phyloP scores from a whole-genome alignment of 1,139 yeast genomes.

The Fermentozyma sake region DNA sequence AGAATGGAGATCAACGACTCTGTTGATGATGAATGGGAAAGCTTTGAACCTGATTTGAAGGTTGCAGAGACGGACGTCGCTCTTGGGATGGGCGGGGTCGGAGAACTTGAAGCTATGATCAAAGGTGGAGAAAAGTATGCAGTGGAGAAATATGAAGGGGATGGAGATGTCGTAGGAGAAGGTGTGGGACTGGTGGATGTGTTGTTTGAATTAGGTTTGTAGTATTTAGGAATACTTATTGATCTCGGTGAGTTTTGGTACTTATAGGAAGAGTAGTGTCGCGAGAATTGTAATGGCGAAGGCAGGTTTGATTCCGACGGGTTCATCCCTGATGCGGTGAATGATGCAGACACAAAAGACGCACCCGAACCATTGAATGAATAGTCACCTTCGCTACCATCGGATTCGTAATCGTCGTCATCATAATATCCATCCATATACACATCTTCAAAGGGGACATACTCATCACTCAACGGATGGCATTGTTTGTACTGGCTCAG shows the following conservation, averaged over 20 bases:
- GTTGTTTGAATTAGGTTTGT: too few relatives aligned
- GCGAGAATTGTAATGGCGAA: conserved; percentile 1
- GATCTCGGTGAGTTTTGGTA: too few relatives aligned
- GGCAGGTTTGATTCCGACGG: neutral
- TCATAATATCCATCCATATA: conserved; percentile 1
- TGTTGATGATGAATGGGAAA: too few relatives aligned
- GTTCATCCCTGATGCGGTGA: neutral
- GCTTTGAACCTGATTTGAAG: too few relatives aligned
- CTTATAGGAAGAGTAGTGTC: conserved; percentile 1
- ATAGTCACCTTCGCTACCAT: conserved; percentile 7
- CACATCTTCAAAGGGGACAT: conserved; percentile 4
- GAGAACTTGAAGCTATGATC: too few relatives aligned
- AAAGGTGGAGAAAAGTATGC: too few relatives aligned
- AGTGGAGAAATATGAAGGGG: too few relatives aligned
- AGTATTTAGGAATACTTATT: too few relatives aligned
- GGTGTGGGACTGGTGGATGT: conserved; percentile 5
- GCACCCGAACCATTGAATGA: conserved; percentile 4
- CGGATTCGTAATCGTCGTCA: conserved; percentile 4
- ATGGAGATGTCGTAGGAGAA: too few relatives aligned
- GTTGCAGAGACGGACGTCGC: too few relatives aligned
- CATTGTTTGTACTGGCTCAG: conserved; percentile 5
- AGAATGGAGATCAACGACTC: too few relatives aligned
- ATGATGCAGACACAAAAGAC: conserved; percentile 3
- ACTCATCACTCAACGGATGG: conserved; percentile 9
- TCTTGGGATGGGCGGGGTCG: too few relatives aligned